Evolutionary conservation across 768 basidiomycete genomes (phyloP).

Genomic region (Mycena vitilis): DNA sequence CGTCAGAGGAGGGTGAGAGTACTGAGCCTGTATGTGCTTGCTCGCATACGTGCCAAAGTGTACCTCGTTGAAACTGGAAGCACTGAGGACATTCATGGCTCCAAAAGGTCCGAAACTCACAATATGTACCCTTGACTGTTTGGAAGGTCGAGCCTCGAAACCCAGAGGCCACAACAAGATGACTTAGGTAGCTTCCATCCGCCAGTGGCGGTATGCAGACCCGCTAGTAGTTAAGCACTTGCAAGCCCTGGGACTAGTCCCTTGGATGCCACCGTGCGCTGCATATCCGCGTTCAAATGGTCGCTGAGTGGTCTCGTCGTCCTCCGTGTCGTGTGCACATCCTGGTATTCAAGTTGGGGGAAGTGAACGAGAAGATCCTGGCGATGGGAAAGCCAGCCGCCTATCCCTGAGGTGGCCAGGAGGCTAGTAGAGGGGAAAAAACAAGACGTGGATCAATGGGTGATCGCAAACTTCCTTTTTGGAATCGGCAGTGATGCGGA

Average conservation of each 20-base stretch:
- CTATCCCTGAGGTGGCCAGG: conserved; percentile 71
- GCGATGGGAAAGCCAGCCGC: conserved; percentile 76
- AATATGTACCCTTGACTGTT: conserved; percentile 94
- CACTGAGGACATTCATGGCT: conserved; percentile 4
- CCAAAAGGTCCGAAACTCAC: conserved; percentile 61
- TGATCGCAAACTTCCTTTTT: conserved; percentile 13
- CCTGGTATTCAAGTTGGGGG: conserved; percentile 53
- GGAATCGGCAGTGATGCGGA: neutral
- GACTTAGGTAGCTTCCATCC: conserved; percentile 84
- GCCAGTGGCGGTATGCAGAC: conserved; percentile 70
- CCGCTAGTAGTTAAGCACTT: conserved; percentile 63
- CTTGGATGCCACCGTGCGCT: conserved; percentile 74
- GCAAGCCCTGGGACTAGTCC: conserved; percentile 66
- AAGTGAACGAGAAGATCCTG: conserved; percentile 52
- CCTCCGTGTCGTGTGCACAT: conserved; percentile 80
- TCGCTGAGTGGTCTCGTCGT: no score
- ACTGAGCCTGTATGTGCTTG: conserved; percentile 92
- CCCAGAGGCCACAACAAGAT: conserved; percentile 76
- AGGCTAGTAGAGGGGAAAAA: neutral
- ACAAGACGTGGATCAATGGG: neutral
- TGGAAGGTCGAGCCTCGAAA: conserved; percentile 87
- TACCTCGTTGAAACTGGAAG: conserved; percentile 91
- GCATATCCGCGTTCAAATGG: conserved; percentile 79
- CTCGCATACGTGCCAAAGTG: conserved; percentile 98
- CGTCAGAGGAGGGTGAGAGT: conserved; percentile 95